Conservation (phyloP, 2,329 filamentous ascomycete species). For the Calonectria honghensis region DNA sequence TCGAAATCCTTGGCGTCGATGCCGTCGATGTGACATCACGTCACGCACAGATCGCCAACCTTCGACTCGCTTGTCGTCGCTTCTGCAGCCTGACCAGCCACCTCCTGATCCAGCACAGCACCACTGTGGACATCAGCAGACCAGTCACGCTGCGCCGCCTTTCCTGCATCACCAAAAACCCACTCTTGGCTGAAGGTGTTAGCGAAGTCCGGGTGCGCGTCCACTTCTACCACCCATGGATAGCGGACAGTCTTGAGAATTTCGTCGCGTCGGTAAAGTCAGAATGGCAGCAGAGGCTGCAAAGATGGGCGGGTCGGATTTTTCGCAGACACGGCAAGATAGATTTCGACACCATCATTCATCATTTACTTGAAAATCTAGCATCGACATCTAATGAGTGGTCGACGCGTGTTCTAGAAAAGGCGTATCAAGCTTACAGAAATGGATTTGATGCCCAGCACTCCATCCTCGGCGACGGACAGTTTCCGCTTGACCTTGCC, state of each 20-base stretch:
- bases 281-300: constrained; percentile 19
- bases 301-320: background rate
- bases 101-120: background rate
- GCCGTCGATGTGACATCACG: background rate
- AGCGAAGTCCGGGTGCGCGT: constrained; percentile 24
- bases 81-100: constrained; percentile 18
- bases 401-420: background rate
- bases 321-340: background rate
- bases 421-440: constrained; percentile 5
- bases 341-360: background rate
- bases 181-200: background rate
- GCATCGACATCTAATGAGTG: background rate
- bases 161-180: background rate
- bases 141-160: constrained; percentile 21
- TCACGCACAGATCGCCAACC: background rate
- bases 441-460: constrained; percentile 11
- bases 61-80: constrained; percentile 19
- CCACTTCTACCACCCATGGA: constrained; percentile 30
- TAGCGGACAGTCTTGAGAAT: constrained; percentile 21
- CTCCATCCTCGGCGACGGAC: background rate
- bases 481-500: background rate
- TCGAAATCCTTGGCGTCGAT: background rate
- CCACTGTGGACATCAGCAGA: constrained; percentile 13
- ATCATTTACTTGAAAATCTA: background rate
- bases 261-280: constrained; percentile 11